Evolutionary conservation across 805 yeast species (phyloP).

Genomic region (Yarrowia alimentaria): DNA sequence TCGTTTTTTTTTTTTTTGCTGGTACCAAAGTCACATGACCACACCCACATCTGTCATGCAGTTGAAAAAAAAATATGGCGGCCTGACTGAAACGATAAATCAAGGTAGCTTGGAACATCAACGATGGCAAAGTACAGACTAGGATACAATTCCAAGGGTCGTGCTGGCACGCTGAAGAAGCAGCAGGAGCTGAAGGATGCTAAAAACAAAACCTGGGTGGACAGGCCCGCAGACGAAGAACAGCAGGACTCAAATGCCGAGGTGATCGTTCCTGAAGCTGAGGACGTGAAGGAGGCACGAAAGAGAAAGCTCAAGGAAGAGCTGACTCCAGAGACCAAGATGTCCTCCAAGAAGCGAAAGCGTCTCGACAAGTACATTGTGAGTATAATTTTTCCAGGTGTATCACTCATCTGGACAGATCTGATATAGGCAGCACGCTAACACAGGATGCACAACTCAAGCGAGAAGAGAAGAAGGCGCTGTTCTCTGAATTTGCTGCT

Average conservation of each 20-base stretch:
- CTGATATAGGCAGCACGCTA: background rate
- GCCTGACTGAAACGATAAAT: conserved; percentile 5
- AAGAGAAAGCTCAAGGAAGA: conserved; percentile 64
- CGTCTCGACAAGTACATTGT: conserved; percentile 81
- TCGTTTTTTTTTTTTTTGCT: too few species aligned
- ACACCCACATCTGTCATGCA: background rate
- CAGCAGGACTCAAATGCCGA: conserved; percentile 54
- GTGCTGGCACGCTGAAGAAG: conserved; percentile 79
- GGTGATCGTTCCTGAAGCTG: conserved; percentile 59
- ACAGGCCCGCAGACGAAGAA: conserved; percentile 29
- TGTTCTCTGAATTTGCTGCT: conserved; percentile 43
- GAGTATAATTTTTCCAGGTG: background rate
- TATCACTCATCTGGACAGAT: too few species aligned
- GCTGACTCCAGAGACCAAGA: conserved; percentile 63
- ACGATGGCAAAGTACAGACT: conserved; percentile 78
- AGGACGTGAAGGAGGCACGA: conserved; percentile 59
- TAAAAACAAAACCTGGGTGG: conserved; percentile 24
- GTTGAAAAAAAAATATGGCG: conserved; percentile 6
- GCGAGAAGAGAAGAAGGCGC: conserved; percentile 78
- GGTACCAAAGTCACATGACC: too few species aligned
- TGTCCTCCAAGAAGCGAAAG: conserved; percentile 67
- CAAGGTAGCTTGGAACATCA: too few species aligned
- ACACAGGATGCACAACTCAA: conserved; percentile 67
- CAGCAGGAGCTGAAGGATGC: conserved; percentile 65
- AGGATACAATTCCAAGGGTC: conserved; percentile 81